Percentiles rank a stretch among this genome's conserved stretches.
Evolutionary conservation across 768 basidiomycete genomes (phyloP).

Genomic region (Boletus tomentosulus): DNA sequence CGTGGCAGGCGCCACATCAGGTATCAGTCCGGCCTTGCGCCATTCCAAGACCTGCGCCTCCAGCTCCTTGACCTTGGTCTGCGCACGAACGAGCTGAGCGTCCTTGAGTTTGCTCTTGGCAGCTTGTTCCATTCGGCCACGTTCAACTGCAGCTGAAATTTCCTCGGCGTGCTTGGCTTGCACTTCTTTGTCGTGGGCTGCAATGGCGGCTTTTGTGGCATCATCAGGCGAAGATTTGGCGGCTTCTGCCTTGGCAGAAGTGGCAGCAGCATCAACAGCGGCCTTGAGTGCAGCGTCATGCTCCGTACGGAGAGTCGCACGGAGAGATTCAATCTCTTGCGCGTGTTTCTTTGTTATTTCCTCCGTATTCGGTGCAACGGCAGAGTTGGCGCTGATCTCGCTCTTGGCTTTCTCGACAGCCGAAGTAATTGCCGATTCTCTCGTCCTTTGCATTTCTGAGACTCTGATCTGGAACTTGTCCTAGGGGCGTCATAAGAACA

Average conservation of each 20-base stretch:
- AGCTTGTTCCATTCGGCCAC: slow-evolving; percentile 59
- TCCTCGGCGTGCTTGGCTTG: slow-evolving; percentile 50
- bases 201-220: slow-evolving; percentile 45
- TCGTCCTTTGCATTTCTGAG: slow-evolving; percentile 47
- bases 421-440: slow-evolving; percentile 49
- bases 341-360: slow-evolving; percentile 51
- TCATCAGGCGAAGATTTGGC: slow-evolving; percentile 27
- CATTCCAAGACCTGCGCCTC: slow-evolving; percentile 60
- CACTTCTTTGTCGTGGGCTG: slow-evolving; percentile 44
- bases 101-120: slow-evolving; percentile 70
- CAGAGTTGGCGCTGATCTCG: slow-evolving; percentile 34
- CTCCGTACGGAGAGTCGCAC: slow-evolving; percentile 51
- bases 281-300: slow-evolving; percentile 52
- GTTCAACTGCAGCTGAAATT: slow-evolving; percentile 61
- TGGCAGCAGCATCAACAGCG: slow-evolving; percentile 47
- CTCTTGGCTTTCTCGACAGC: slow-evolving; percentile 54
- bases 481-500: slow-evolving; percentile 32
- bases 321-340: slow-evolving; percentile 54
- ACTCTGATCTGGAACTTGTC: slow-evolving; percentile 60
- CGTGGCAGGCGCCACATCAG: slow-evolving; percentile 30
- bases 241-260: slow-evolving; percentile 36
- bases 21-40: slow-evolving; percentile 47
- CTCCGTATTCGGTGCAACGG: slow-evolving; percentile 26
- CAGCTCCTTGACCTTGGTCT: slow-evolving; percentile 62
- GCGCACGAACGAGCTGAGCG: slow-evolving; percentile 55